Conservation (phyloP, 140 eudicot species). For the Stevia rebaudiana region DNA sequence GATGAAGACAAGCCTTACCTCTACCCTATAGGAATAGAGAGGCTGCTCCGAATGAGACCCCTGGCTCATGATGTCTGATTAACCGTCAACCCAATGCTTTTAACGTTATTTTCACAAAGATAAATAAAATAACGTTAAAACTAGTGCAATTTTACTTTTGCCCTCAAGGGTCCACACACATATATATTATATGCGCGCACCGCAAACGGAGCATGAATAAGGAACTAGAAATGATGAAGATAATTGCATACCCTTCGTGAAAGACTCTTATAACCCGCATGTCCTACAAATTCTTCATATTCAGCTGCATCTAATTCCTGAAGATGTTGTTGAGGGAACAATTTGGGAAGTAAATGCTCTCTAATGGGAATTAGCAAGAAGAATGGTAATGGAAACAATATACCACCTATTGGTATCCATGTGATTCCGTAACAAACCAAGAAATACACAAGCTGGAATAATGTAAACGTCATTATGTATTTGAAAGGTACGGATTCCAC, state of each 20-base stretch:
- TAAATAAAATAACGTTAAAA: too few relatives aligned
- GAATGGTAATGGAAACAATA: slow-evolving; percentile 78
- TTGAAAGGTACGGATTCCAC: slow-evolving; percentile 88
- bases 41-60: too few relatives aligned
- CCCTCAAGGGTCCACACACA: too few relatives aligned
- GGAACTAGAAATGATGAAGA: slow-evolving; percentile 5
- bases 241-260: slow-evolving; percentile 41
- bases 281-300: slow-evolving; percentile 69
- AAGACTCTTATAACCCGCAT: slow-evolving; percentile 29
- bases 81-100: too few relatives aligned
- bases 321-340: slow-evolving; percentile 55
- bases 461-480: slow-evolving; percentile 58
- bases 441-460: slow-evolving; percentile 66
- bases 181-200: too few relatives aligned
- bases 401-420: slow-evolving; percentile 94
- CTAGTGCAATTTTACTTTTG: too few relatives aligned
- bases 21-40: too few relatives aligned
- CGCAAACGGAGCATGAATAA: too few relatives aligned
- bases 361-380: slow-evolving; percentile 70
- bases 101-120: too few relatives aligned
- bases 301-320: slow-evolving; percentile 83
- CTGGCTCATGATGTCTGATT: too few relatives aligned
- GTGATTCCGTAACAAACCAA: slow-evolving; percentile 74
- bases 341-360: slow-evolving; percentile 75
- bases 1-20: too few relatives aligned